These are phyloP conservation scores for Boletus tylopilopsis DNA, from an alignment of 768 basidiomycete genomes.

Conservation along the genomic window DNA sequence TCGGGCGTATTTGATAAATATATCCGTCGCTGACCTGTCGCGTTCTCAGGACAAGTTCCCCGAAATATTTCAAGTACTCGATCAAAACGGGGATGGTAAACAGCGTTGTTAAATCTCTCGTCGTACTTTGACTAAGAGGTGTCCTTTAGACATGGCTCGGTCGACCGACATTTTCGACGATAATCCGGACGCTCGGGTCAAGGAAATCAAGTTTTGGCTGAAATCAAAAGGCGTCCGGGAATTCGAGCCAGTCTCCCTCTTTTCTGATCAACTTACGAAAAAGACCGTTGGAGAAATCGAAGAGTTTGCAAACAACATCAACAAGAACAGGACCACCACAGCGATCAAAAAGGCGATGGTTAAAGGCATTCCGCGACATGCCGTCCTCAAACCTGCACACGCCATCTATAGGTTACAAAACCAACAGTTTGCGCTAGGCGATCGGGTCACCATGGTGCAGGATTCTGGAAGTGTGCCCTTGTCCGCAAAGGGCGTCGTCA, in stretches of 20 bases:
- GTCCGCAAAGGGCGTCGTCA: constrained; percentile 88
- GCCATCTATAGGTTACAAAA: constrained; percentile 86
- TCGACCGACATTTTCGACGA: constrained; percentile 54
- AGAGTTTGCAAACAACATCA: constrained; percentile 64
- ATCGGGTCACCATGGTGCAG: constrained; percentile 94
- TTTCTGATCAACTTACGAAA: constrained; percentile 88
- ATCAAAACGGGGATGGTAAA: constrained; percentile 67
- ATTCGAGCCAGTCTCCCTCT: constrained; percentile 89
- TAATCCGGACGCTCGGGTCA: constrained; percentile 67
- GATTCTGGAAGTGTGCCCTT: constrained; percentile 92
- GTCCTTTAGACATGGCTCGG: constrained; percentile 64
- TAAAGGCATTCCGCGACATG: constrained; percentile 88
- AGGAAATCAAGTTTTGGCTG: constrained; percentile 82
- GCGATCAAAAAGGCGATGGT: constrained; percentile 90
- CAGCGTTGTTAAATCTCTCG: not conserved
- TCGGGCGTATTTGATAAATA: not conserved
- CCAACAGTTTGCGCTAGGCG: constrained; percentile 83
- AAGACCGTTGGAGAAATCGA: constrained; percentile 83
- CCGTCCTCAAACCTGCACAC: constrained; percentile 90
- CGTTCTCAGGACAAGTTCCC: constrained; percentile 66
- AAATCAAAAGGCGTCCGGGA: constrained; percentile 82
- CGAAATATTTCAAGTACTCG: constrained; percentile 72
- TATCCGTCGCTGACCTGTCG: not conserved
- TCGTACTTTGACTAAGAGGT: not conserved
- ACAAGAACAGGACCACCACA: constrained; percentile 51